Base-by-base conservation (phyloP, 108 stramenopile genomes). In the Cylindrotheca closterium region DNA sequence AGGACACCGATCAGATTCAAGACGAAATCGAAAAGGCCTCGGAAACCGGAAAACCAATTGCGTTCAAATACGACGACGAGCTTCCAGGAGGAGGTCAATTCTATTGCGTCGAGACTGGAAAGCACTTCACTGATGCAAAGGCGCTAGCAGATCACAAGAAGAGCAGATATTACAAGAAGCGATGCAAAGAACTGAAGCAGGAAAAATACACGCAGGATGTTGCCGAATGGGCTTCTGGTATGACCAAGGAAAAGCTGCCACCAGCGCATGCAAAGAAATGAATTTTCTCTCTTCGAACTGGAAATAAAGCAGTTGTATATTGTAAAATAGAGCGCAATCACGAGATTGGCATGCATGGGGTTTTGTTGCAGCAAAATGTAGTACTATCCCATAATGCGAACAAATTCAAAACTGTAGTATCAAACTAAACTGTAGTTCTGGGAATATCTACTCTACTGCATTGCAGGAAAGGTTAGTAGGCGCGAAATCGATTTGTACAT, bases 31-130 rank as follows among this genome's bases (percentile, higher is more conserved):
- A 89, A 74, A 93, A 90, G 67, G 79, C 90, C 10, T 58, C 73
- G 46, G 65, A 75, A 33, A 79, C 67, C 24, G 93, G 92, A 28
- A 73, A 76, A 3, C 86, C 84, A 3, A 75, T 67, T 45, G 67
- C 74, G n/a, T 93, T 97, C 51, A 86, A 88, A 15, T 91, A 79
- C 55, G 97, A 99, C 72, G 97, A 97, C 49, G 98, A 99, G 55
- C 74, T 99, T 5, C 97, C 98, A 0, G 98, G 98, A 34, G 94
- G 95, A 26, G 98, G 98, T 27, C 98, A 98, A 64, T 99, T 97
- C 80, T 99, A 96, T 68, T 96, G 96, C 64, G 79, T 86, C 15
- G 96, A 96, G 73, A 97, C 97, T 3, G 96, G 83, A 47, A 81
- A 92, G 61, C 97, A 99, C 71, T 98, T 98, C 72, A 81, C 84